These are phyloP conservation scores for Plasmodium cynomolgi DNA, from an alignment of 169 alveolate genomes.

Conservation along the genomic window DNA sequence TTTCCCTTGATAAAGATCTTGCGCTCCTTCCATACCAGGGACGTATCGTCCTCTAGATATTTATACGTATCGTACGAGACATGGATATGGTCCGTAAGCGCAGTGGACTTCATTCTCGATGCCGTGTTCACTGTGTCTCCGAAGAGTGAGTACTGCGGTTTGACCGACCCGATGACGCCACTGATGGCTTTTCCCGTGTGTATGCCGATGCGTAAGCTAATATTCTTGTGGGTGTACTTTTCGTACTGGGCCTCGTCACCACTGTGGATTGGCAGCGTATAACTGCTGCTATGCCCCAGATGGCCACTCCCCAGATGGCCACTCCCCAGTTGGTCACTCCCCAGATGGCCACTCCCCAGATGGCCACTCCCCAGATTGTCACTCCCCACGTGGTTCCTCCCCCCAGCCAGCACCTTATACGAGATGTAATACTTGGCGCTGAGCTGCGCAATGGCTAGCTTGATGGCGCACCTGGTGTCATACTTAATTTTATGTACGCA, in stretches of 20 bases:
- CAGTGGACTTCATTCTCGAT: slow-evolving; percentile 91
- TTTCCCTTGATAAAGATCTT: slow-evolving; percentile 82
- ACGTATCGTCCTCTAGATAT: slow-evolving; percentile 69
- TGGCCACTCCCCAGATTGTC: not conserved
- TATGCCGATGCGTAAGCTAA: slow-evolving; percentile 94
- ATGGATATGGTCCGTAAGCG: slow-evolving; percentile 79
- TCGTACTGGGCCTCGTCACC: slow-evolving; percentile 85
- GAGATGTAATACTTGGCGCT: slow-evolving; percentile 74
- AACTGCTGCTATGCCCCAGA: slow-evolving; percentile 88
- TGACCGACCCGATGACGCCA: slow-evolving; percentile 98
- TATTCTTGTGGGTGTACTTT: slow-evolving; percentile 73
- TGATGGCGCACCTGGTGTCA: slow-evolving; percentile 75
- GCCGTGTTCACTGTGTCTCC: slow-evolving; percentile 99
- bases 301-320: slow-evolving; percentile 77
- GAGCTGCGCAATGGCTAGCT: slow-evolving; percentile 73
- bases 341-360: slow-evolving; percentile 82
- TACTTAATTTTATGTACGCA: slow-evolving; percentile 48
- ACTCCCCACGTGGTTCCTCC: slow-evolving; percentile 81
- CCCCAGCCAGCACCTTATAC: slow-evolving; percentile 87
- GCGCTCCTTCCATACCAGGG: slow-evolving; percentile 79
- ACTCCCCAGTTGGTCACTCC: slow-evolving; percentile 26
- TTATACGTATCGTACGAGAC: slow-evolving; percentile 80
- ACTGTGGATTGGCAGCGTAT: slow-evolving; percentile 93
- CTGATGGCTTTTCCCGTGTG: slow-evolving; percentile 96
- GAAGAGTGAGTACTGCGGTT: slow-evolving; percentile 97